Base-by-base conservation (phyloP, 2,329 filamentous ascomycete species). In the Akanthomyces uredinophilus region DNA sequence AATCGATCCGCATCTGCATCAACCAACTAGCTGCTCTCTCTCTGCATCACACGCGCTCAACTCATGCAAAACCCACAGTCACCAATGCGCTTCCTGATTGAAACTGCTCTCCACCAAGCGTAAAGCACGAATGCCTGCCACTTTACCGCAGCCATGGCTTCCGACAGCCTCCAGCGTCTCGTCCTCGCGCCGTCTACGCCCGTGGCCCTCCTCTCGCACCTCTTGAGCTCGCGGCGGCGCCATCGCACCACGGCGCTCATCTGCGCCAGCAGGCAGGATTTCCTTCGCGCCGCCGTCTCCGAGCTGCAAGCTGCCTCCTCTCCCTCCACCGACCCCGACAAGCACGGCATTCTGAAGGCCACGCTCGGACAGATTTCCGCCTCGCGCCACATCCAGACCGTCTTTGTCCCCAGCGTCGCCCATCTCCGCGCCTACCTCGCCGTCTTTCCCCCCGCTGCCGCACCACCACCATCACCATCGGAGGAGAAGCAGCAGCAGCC, bases 361-460 rank as follows among this genome's bases (percentile, higher is more conserved):
- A 87, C 89, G 0, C 83, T 96, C 16, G 82, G 87, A 60, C 83
- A 91, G 65, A 79, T 93, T 32, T 84, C 87, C 52, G 81, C 83
- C 4, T 88, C 91, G 8, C 83, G 86, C 35, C 85, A 87, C 68
- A 82, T 96, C 65, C 85, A 84, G 60, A 74, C 93, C 10, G 77
- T 85, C 41, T 97, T 96, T 74, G 83, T 86, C 60, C 86, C 91
- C 0, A 91, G 89, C 2, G 82, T 95, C 60, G 86, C 89, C 24
- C 87, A 90, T 72, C 83, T 96, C 7, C 87, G 91, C 60, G 91
- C 91, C 41, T 91, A 88, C 69, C 80, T 97, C 20, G 80, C 88
- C 47, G 80, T 84, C 57, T 82, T 85, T 63, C 75, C 75, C 20
- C 65, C 72, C 2, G 65, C 67, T 1, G 71, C 76, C 61, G 76